phyloP scores from a whole-genome alignment of 2,329 filamentous ascomycete species.

The Trichophyton rubrum region DNA sequence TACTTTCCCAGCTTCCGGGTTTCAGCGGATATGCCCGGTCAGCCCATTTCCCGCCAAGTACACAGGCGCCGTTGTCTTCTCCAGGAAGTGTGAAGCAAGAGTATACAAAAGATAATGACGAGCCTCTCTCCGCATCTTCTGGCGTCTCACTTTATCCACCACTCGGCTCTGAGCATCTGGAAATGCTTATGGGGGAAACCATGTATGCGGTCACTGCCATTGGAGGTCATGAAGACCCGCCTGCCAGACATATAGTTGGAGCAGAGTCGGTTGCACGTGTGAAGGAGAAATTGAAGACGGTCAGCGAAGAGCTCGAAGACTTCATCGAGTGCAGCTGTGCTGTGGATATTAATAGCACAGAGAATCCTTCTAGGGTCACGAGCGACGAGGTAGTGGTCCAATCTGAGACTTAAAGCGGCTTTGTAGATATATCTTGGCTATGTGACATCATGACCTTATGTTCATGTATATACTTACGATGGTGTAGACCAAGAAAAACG shows the following conservation, averaged over 20 bases:
- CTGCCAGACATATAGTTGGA: constrained; percentile 85
- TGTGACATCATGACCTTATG: neutral
- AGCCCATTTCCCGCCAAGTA: neutral
- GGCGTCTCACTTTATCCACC: constrained; percentile 61
- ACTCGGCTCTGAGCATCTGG: constrained; percentile 54
- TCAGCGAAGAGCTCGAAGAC: constrained; percentile 91
- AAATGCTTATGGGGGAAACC: constrained; percentile 71
- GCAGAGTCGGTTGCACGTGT: constrained; percentile 76
- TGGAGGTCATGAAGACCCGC: constrained; percentile 90
- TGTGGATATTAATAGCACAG: constrained; percentile 47
- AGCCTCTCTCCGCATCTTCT: constrained; percentile 29
- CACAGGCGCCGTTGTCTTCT: constrained; percentile 1
- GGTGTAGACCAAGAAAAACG: neutral
- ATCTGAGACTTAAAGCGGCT: neutral
- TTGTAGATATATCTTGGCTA: neutral
- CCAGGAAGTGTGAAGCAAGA: constrained; percentile 6
- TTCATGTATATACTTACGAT: neutral
- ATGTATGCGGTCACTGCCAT: constrained; percentile 85
- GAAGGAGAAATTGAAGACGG: constrained; percentile 91
- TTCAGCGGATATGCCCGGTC: constrained; percentile 35
- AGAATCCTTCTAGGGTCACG: constrained; percentile 16
- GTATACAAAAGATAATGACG: constrained; percentile 8
- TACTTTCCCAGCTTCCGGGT: constrained; percentile 64
- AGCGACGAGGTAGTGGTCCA: constrained; percentile 4
- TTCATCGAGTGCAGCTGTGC: constrained; percentile 82